Evolutionary conservation across 2,329 filamentous ascomycete genomes (phyloP).

Genomic region (Pseudopithomyces chartarum): DNA sequence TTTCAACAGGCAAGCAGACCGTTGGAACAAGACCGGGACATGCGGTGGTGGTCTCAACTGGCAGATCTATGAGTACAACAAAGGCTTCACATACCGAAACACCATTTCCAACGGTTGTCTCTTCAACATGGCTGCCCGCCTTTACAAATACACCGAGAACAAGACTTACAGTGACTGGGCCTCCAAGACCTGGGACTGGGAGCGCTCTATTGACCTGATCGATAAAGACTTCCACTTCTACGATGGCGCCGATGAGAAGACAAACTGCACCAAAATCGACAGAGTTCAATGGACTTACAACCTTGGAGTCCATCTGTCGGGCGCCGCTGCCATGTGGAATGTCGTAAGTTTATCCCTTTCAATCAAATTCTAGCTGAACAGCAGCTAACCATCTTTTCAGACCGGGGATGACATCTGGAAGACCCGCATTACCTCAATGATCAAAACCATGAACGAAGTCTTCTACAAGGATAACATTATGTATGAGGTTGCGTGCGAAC

Average conservation of each 20-base stretch:
- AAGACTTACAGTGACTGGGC: conserved; percentile 64
- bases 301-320: conserved; percentile 51
- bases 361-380: neutral
- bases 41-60: conserved; percentile 78
- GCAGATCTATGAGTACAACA: conserved; percentile 81
- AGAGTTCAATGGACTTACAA: conserved; percentile 56
- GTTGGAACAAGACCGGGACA: conserved; percentile 68
- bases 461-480: conserved; percentile 54
- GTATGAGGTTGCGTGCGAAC: conserved; percentile 55
- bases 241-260: conserved; percentile 50
- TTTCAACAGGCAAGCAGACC: conserved; percentile 70
- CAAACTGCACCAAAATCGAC: conserved; percentile 52
- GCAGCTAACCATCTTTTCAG: conserved; percentile 21
- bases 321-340: conserved; percentile 56
- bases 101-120: conserved; percentile 79
- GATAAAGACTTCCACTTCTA: conserved; percentile 50
- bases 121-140: conserved; percentile 78
- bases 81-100: conserved; percentile 82
- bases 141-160: conserved; percentile 72
- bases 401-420: conserved; percentile 42
- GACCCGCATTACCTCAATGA: conserved; percentile 36
- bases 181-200: conserved; percentile 65
- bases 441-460: conserved; percentile 42
- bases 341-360: conserved; percentile 42
- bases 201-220: conserved; percentile 55